These are phyloP conservation scores for Neostapfia colusana DNA, from an alignment of 176 grass and related monocot species.

Conservation along the genomic window DNA sequence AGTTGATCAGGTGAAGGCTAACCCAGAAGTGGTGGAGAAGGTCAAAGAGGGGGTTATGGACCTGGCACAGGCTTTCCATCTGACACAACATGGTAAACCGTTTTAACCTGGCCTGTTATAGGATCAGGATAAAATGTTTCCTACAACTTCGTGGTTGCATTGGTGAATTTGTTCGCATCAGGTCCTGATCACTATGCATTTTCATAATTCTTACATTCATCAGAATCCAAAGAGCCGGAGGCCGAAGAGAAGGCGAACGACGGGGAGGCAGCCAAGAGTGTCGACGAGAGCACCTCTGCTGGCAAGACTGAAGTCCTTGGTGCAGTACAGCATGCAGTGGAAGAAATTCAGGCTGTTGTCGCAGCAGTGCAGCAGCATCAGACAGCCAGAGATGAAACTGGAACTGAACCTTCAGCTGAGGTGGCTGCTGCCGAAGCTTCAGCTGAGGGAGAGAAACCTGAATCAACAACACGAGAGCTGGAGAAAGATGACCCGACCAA, in stretches of 20 bases:
- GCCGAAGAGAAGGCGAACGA: conserved; percentile 27
- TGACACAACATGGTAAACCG: conserved; percentile 39
- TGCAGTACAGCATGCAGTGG: conserved; percentile 23
- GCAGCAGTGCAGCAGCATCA: conserved; percentile 33
- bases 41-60: conserved; percentile 33
- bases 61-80: conserved; percentile 38
- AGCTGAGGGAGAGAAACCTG: conserved; percentile 28
- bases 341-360: conserved; percentile 49
- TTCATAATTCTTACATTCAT: conserved; percentile 8
- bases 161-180: not conserved
- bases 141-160: not conserved
- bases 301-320: conserved; percentile 23
- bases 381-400: conserved; percentile 34
- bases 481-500: conserved; percentile 49
- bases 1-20: conserved; percentile 41
- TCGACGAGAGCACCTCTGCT: conserved; percentile 4
- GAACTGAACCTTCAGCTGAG: conserved; percentile 35
- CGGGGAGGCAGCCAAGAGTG: not conserved
- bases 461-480: conserved; percentile 27
- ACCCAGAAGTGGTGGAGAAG: conserved; percentile 48
- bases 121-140: not conserved
- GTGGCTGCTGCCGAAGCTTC: conserved; percentile 30
- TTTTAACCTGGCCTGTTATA: not conserved
- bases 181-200: not conserved
- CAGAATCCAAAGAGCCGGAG: conserved; percentile 26